A percentile compares a stretch with the other conserved stretches of the same genome.
Conservation (phyloP, 352 stramenopile species). For the Plasmopara muralis region DNA sequence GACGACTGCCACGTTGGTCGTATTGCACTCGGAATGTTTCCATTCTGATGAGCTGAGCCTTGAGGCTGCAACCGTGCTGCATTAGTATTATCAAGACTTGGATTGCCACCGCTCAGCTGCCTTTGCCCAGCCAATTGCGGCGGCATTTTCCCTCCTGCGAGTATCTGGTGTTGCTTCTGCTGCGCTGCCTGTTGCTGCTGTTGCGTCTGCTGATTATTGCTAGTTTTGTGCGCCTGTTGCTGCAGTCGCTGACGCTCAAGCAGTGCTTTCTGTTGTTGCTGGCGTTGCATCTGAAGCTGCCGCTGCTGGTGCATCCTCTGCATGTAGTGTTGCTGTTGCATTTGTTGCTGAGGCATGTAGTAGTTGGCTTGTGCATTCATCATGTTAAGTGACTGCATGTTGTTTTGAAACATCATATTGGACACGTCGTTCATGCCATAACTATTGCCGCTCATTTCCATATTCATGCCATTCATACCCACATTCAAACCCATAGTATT, state of each 20-base stretch:
- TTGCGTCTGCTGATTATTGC: slow-evolving; percentile 15
- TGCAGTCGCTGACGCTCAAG: slow-evolving; percentile 29
- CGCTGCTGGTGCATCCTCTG: slow-evolving; percentile 40
- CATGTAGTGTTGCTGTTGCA: slow-evolving; percentile 81
- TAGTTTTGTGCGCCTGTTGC: slow-evolving; percentile 25
- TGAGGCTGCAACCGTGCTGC: slow-evolving; percentile 20
- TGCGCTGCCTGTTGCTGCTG: slow-evolving; percentile 31
- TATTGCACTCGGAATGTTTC: slow-evolving; percentile 4
- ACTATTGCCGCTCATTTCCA: slow-evolving; percentile 56
- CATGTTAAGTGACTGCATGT: slow-evolving; percentile 69
- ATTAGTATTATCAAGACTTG: slow-evolving; percentile 18
- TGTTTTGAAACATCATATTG: slow-evolving; percentile 68
- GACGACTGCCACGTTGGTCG: slow-evolving; percentile 63
- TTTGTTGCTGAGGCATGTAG: slow-evolving; percentile 60
- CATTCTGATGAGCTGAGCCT: slow-evolving; percentile 11
- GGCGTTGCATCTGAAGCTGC: slow-evolving; percentile 28
- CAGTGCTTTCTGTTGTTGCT: slow-evolving; percentile 33
- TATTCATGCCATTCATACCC: slow-evolving; percentile 47
- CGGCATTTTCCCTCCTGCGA: slow-evolving; percentile 17
- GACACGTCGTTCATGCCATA: slow-evolving; percentile 48
- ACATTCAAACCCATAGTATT: slow-evolving; percentile 44
- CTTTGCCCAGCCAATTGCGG: slow-evolving; percentile 26
- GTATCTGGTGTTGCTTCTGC: slow-evolving; percentile 36
- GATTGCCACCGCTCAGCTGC: slow-evolving; percentile 22
- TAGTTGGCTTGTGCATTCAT: slow-evolving; percentile 67